A percentile compares a stretch with the other conserved stretches of the same genome.
These are phyloP conservation scores for Tuber brumale DNA, from an alignment of 495 filamentous ascomycete genomes.

Conservation along the genomic window DNA sequence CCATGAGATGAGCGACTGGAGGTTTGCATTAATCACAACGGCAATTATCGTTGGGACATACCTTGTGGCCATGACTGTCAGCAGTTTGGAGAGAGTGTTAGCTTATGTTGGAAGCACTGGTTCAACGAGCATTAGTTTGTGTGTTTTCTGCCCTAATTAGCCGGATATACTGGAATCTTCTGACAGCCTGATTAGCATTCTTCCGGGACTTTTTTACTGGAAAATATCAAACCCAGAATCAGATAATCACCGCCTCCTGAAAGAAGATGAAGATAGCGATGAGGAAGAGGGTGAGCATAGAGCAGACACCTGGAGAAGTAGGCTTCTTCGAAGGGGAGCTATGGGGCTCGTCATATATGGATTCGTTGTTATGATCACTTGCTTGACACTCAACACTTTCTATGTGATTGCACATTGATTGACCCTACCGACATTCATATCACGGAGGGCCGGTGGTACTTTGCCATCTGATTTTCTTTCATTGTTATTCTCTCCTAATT, in stretches of 20 bases:
- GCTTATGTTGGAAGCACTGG: conserved; percentile 95
- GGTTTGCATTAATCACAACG: conserved; percentile 86
- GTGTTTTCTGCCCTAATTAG: neutral
- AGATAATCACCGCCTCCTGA: conserved; percentile 68
- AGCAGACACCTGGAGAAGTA: conserved; percentile 43
- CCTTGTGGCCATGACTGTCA: conserved; percentile 80
- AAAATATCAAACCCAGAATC: conserved; percentile 88
- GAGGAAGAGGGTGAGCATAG: conserved; percentile 46
- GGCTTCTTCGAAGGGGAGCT: conserved; percentile 63
- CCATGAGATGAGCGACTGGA: conserved; percentile 67
- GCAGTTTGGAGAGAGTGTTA: conserved; percentile 78
- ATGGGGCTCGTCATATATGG: conserved; percentile 78
- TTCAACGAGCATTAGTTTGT: conserved; percentile 85
- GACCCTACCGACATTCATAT: neutral
- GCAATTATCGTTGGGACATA: conserved; percentile 77
- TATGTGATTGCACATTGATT: conserved; percentile 41
- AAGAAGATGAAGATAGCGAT: conserved; percentile 81
- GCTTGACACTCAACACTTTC: conserved; percentile 74
- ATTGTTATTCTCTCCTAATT: neutral
- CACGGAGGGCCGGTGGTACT: neutral
- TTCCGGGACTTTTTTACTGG: conserved; percentile 95
- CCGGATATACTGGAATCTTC: neutral
- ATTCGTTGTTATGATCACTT: conserved; percentile 78
- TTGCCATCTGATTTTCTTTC: neutral
- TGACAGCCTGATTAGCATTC: conserved; percentile 49